Base-by-base conservation (phyloP, 2,329 filamentous ascomycete species). In the Neofusicoccum laricinum region DNA sequence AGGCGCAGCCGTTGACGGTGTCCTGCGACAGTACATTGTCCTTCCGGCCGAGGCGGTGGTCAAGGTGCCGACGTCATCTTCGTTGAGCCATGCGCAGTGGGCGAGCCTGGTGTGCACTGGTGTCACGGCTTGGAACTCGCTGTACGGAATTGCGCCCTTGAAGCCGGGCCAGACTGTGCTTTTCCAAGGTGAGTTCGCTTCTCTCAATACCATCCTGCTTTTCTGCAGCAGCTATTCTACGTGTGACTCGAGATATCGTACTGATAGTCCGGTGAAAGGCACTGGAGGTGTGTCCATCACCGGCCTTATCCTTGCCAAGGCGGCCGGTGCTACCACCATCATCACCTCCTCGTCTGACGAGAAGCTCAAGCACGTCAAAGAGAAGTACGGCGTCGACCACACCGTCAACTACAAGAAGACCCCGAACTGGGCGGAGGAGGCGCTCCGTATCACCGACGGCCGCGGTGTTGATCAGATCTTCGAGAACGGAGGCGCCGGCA, bases 371-470 rank as follows among this genome's bases (percentile, higher is more conserved):
- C 55, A 71, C 3, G 76, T 75, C 5, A 73, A 75, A 65, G 64
- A 66, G 32, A 71, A 69, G 15, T 72, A 73, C 34, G 81, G 82
- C 12, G 81, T 79, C 2, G 78, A 82, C 57, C 70, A 79, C 61
- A 75, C 72, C 2, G 80, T 85, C 72, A 85, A 85, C 71, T 85
- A 85, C 71, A 79, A 77, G 61, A 80, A 72, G 1, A 76, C 69
- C 0, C 78, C 79, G 0, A 65, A 81, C 66, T 83, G 82, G 82
- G 76, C 76, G 3, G 68, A 71, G 1, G 79, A 83, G 58, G 81
- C 82, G 1, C 75, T 78, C 64, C 67, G 70, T 4, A 68, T 82
- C 43, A 85, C 82, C 0, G 63, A 77, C 5, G 77, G 77, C 17
- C 66, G 70, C 3, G 82, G 83, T 6, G 82, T 74, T 2, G 77